Conservation (phyloP, 176 grass and related monocot species). For the Oryza glaberrima region DNA sequence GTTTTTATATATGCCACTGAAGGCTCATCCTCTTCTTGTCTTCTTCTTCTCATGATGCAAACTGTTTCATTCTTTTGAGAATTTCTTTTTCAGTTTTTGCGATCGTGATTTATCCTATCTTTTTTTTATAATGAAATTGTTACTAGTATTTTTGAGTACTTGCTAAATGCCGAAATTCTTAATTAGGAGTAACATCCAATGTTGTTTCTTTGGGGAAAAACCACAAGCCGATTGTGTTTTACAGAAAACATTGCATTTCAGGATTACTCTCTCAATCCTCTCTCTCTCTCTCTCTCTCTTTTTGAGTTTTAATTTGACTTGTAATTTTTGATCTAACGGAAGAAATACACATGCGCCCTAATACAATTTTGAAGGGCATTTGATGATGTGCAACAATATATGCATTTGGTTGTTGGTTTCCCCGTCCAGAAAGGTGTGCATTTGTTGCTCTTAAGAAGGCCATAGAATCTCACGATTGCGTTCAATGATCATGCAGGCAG, state of each 20-base stretch:
- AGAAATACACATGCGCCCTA: no score
- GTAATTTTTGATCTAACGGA: background rate
- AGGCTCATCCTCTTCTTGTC: slow-evolving; percentile 30
- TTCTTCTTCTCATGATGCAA: background rate
- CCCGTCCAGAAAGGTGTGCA: background rate
- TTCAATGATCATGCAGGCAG: background rate
- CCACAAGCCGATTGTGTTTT: background rate
- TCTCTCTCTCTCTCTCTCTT: no score
- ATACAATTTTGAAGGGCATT: no score
- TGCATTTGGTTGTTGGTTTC: background rate
- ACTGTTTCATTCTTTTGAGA: background rate
- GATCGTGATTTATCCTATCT: background rate
- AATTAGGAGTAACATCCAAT: no score
- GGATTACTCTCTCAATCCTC: no score
- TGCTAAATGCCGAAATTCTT: no score
- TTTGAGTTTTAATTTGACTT: background rate
- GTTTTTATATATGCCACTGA: slow-evolving; percentile 40
- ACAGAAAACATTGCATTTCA: background rate
- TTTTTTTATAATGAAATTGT: background rate
- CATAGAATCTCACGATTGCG: background rate
- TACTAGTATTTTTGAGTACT: no score
- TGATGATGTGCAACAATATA: no score
- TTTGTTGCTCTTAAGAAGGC: background rate
- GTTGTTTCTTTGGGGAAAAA: no score
- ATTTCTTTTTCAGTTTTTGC: background rate